These are phyloP conservation scores for Monosporascus sp. DNA, from an alignment of 2,329 filamentous ascomycete genomes.

Conservation along the genomic window DNA sequence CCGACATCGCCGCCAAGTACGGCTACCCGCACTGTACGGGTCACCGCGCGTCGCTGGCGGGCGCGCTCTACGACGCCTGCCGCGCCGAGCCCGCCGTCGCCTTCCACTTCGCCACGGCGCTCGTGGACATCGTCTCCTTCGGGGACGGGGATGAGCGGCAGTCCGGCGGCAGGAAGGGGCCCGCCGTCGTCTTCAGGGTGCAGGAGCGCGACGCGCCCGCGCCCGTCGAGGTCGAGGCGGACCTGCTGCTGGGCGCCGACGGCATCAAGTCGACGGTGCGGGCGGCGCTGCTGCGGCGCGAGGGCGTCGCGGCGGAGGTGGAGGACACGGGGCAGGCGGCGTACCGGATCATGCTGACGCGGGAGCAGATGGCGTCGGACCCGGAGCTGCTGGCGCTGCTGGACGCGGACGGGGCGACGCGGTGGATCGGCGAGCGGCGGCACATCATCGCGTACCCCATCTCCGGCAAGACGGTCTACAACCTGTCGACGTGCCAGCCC, in stretches of 20 bases:
- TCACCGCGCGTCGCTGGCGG: conserved; percentile 67
- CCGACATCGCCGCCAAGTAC: conserved; percentile 62
- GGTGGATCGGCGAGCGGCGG: conserved; percentile 70
- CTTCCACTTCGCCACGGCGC: conserved; percentile 60
- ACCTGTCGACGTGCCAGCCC: conserved; percentile 57
- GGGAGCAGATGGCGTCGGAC: conserved; percentile 61
- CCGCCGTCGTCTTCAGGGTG: conserved; percentile 49
- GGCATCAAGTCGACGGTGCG: conserved; percentile 50
- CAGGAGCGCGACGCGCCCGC: conserved; percentile 47
- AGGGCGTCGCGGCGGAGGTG: conserved; percentile 48
- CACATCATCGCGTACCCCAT: conserved; percentile 79
- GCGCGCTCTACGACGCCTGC: conserved; percentile 66
- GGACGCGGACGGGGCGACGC: conserved; percentile 59
- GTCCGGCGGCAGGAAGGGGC: conserved; percentile 18
- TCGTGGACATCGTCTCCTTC: conserved; percentile 53
- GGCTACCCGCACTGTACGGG: conserved; percentile 75
- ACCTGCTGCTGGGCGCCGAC: conserved; percentile 49
- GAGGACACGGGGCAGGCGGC: conserved; percentile 70
- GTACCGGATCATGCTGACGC: conserved; percentile 71
- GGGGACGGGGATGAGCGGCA: conserved; percentile 41
- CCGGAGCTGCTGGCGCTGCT: conserved; percentile 63
- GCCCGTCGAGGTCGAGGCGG: conserved; percentile 46
- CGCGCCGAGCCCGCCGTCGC: conserved; percentile 54
- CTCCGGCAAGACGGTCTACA: conserved; percentile 59
- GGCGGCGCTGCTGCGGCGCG: conserved; percentile 46